phyloP scores from a whole-genome alignment of 192 early-diverging fungal species.

The Coemansia reversa region DNA sequence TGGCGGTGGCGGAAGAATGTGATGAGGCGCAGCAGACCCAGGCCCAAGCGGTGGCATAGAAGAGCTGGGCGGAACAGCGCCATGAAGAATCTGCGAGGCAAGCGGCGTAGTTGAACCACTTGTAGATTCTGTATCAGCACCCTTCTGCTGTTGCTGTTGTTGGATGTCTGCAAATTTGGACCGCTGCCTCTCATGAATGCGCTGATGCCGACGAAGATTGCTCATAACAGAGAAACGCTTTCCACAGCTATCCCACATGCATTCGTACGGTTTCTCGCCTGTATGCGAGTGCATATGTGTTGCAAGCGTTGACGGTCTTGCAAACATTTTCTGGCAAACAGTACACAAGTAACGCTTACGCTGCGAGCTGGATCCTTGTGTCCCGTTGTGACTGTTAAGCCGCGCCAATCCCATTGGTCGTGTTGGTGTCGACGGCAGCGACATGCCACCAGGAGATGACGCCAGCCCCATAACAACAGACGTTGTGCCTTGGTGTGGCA shows the following conservation, averaged over 20 bases:
- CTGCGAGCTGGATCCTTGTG: constrained; percentile 48
- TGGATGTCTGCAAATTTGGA: constrained; percentile 39
- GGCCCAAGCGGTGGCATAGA: neutral
- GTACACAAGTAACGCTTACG: constrained; percentile 54
- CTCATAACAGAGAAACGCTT: constrained; percentile 68
- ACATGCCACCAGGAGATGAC: constrained; percentile 13
- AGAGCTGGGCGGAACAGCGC: neutral
- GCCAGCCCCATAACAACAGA: constrained; percentile 11
- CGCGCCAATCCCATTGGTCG: constrained; percentile 28
- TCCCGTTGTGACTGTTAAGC: constrained; percentile 25
- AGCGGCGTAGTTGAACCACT: constrained; percentile 48
- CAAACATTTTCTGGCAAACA: constrained; percentile 54
- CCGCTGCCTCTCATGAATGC: constrained; percentile 58
- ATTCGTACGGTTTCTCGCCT: constrained; percentile 57
- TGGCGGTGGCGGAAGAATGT: constrained; percentile 33
- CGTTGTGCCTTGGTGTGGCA: constrained; percentile 7
- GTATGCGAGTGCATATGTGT: constrained; percentile 57
- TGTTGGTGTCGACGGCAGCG: constrained; percentile 29
- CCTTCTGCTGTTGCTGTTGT: constrained; percentile 30
- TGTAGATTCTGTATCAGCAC: constrained; percentile 17
- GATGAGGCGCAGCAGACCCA: constrained; percentile 1
- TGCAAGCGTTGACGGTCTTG: constrained; percentile 49
- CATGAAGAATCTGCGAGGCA: constrained; percentile 26
- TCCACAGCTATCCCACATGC: constrained; percentile 60
- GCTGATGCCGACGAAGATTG: constrained; percentile 65